Evolutionary conservation across 2,329 filamentous ascomycete genomes (phyloP).

Genomic region (Fusarium virguliforme): DNA sequence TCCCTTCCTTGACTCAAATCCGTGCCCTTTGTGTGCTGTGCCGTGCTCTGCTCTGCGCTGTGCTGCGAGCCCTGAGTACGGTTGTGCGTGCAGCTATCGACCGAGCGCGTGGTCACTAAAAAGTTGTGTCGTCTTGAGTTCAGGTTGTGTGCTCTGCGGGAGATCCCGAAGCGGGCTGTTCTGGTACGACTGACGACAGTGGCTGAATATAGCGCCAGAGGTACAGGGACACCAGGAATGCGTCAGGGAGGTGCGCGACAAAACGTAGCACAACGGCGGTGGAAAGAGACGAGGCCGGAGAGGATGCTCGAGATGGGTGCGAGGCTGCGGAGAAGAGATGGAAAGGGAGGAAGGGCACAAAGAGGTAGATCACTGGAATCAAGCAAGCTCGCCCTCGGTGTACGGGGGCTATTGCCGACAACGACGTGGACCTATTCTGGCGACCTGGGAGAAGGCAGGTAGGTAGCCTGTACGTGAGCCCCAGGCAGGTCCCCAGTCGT

Average conservation of each 20-base stretch:
- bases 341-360: slow-evolving; percentile 5
- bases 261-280: slow-evolving; percentile 20
- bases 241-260: slow-evolving; percentile 21
- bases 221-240: slow-evolving; percentile 38
- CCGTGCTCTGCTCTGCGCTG: too few species aligned
- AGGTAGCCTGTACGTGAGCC: slow-evolving; percentile 4
- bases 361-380: slow-evolving; percentile 17
- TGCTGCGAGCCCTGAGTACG: slow-evolving; percentile 10
- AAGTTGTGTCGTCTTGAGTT: slow-evolving; percentile 22
- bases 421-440: slow-evolving; percentile 14
- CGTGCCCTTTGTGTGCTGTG: slow-evolving; percentile 16
- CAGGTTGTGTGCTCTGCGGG: slow-evolving; percentile 43
- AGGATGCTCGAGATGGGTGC: background rate
- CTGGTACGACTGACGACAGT: slow-evolving; percentile 52
- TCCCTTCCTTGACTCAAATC: slow-evolving; percentile 2
- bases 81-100: slow-evolving; percentile 19
- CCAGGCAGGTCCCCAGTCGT: slow-evolving; percentile 22
- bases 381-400: slow-evolving; percentile 13
- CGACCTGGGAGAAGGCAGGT: background rate
- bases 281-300: slow-evolving; percentile 14
- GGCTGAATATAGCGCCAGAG: slow-evolving; percentile 48
- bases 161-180: slow-evolving; percentile 48
- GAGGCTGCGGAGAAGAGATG: slow-evolving; percentile 12
- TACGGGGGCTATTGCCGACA: slow-evolving; percentile 15
- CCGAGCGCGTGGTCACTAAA: slow-evolving; percentile 25